Conservation (phyloP, 2,329 filamentous ascomycete genomes). For the Polytolypa hystricis region DNA sequence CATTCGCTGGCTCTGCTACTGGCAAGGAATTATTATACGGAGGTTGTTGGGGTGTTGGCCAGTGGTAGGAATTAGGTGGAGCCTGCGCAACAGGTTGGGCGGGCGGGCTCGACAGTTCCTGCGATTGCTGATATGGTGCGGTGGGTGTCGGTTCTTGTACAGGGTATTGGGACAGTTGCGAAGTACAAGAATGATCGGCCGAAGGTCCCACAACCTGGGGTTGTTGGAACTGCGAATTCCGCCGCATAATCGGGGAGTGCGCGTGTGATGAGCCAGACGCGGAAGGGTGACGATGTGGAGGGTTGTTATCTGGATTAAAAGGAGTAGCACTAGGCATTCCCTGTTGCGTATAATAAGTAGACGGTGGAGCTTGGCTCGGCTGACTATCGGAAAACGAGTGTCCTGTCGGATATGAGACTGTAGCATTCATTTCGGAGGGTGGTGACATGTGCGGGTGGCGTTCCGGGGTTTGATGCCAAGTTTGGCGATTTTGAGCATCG, state of each 20-base stretch:
- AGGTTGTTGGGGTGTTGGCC: constrained; percentile 41
- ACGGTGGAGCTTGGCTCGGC: constrained; percentile 5
- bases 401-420: neutral
- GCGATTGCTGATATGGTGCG: constrained; percentile 21
- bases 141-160: neutral
- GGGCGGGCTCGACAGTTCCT: neutral
- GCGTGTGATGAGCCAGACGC: constrained; percentile 14
- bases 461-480: too few species aligned
- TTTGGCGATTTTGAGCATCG: constrained; percentile 10
- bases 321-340: neutral
- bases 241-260: constrained; percentile 14
- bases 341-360: too few species aligned
- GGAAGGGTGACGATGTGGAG: constrained; percentile 10
- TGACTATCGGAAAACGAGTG: neutral
- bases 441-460: constrained; percentile 15
- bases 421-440: constrained; percentile 9
- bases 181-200: constrained; percentile 3
- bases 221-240: constrained; percentile 16
- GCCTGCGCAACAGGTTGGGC: constrained; percentile 14
- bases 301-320: constrained; percentile 4
- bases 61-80: constrained; percentile 35
- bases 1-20: too few species aligned
- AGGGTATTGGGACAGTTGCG: neutral
- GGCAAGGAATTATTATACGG: constrained; percentile 73
- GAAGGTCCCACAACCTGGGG: constrained; percentile 8